Base-by-base conservation (phyloP, 2,329 filamentous ascomycete species). In the Fusarium avenaceum region DNA sequence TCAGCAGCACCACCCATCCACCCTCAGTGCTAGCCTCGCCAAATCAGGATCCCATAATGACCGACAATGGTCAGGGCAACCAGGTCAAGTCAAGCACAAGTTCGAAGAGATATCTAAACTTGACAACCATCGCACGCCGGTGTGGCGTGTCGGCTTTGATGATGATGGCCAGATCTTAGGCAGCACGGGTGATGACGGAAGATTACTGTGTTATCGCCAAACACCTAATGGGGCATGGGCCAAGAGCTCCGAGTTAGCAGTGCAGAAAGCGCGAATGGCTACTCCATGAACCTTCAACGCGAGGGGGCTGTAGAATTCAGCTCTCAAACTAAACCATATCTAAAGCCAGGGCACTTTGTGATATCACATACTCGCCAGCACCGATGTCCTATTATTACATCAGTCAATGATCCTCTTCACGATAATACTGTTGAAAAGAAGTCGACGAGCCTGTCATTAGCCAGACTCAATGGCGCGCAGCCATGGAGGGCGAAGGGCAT, bases 161-260 rank as follows among this genome's bases (percentile, higher is more conserved):
- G 85, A 86, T 54, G 84, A 88, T 80, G 91, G 91, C 6, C 90
- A 93, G 76, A 85, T 94, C 14, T 81, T 95, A 9, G 89, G 92
- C 2, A 91, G 89, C 40, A 92, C 91, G 2, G 92, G 92, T 4
- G 92, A 95, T 67, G 91, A 94, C 76, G 92, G 91, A 13, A 87
- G 84, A 75, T 74, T 90, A 60, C 78, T 89, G 72, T 87, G 88
- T 64, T 90, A 88, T 74, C 83, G 88, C 15, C 87, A 89, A 77
- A 83, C 81, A 42, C 86, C 87, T 0, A 84, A 84, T 59, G 87
- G 87, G 0, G 73, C 79, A 10, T 89, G 87, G 87, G 84, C 83
- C 1, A 87, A 87, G 77, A 89, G 86, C 72, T 85, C 86, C 0
- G 86, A 89, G 78, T 76, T 89, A 67, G 82, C 82, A 33, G 86